phyloP scores from a whole-genome alignment of 2,329 filamentous ascomycete species.

The Pseudocercospora ulei region DNA sequence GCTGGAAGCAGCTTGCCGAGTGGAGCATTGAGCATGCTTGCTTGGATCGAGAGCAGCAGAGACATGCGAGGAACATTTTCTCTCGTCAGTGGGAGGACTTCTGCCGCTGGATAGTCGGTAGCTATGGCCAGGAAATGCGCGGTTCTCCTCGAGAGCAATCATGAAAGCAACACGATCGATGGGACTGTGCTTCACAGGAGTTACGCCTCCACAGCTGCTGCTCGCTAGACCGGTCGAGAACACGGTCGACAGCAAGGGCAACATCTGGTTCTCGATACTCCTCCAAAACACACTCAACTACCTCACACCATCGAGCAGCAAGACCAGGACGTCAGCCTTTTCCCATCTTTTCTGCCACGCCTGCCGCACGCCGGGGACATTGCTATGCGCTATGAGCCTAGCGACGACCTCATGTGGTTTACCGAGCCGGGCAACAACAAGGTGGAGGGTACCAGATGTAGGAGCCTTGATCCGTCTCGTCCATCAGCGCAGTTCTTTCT shows the following conservation, averaged over 20 bases:
- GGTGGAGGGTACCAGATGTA: constrained; percentile 19
- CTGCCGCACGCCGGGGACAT: constrained; percentile 21
- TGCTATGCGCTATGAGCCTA: constrained; percentile 19
- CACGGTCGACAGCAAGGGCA: constrained; percentile 20
- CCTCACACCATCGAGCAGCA: constrained; percentile 20
- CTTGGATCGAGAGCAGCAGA: constrained; percentile 36
- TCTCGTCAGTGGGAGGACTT: constrained; percentile 50
- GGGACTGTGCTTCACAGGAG: too few relatives aligned
- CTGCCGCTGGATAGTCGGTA: constrained; percentile 32
- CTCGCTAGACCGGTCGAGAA: constrained; percentile 20
- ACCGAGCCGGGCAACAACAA: constrained; percentile 20
- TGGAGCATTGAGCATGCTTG: constrained; percentile 44
- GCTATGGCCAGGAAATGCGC: constrained; percentile 8
- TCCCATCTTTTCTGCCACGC: constrained; percentile 16
- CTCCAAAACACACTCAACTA: constrained; percentile 22
- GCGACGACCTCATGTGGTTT: constrained; percentile 21
- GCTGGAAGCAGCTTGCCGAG: constrained; percentile 55
- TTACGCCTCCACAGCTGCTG: too few relatives aligned
- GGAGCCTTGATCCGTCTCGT: not conserved
- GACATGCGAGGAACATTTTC: constrained; percentile 42
- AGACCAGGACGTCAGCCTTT: constrained; percentile 10
- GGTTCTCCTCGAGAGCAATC: too few relatives aligned
- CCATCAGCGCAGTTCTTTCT: constrained; percentile 15
- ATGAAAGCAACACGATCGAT: too few relatives aligned
- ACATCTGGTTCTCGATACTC: constrained; percentile 22